These are phyloP conservation scores for Glutinoglossum americanum DNA, from an alignment of 495 filamentous ascomycete genomes.

Conservation along the genomic window DNA sequence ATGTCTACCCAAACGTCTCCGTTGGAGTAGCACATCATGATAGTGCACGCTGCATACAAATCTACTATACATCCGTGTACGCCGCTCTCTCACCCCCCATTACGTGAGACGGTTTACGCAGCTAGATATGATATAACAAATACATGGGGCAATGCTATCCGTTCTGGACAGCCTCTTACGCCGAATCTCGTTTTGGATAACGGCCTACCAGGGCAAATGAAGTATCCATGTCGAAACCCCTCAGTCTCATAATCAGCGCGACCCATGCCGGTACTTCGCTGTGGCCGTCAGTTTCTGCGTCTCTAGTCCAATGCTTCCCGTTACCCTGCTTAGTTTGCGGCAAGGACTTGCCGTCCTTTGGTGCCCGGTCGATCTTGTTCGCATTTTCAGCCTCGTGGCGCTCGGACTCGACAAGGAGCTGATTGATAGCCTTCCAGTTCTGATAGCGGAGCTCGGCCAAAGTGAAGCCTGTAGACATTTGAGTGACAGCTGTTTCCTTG, in stretches of 20 bases:
- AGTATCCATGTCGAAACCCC: background rate
- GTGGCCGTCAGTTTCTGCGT: background rate
- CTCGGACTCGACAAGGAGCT: background rate
- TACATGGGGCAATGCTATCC: too few relatives aligned
- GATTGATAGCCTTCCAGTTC: constrained; percentile 3
- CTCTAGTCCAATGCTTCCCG: background rate
- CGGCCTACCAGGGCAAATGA: too few relatives aligned
- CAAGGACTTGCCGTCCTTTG: background rate
- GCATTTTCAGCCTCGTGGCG: background rate
- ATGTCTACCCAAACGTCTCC: too few relatives aligned
- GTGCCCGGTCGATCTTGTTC: background rate
- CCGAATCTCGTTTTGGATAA: too few relatives aligned
- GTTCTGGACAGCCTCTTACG: too few relatives aligned
- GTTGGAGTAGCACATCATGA: too few relatives aligned
- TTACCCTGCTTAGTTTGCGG: background rate
- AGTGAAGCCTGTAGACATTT: background rate
- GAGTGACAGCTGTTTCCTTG: background rate
- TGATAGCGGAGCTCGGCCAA: background rate
- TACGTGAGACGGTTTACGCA: too few relatives aligned
- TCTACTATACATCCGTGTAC: too few relatives aligned
- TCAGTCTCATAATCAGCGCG: background rate
- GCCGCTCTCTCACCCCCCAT: too few relatives aligned
- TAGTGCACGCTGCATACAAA: too few relatives aligned
- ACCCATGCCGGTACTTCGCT: background rate
- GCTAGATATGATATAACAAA: too few relatives aligned